These are phyloP conservation scores for Coprinopsis marcescibilis DNA, from an alignment of 768 basidiomycete genomes.

Conservation along the genomic window DNA sequence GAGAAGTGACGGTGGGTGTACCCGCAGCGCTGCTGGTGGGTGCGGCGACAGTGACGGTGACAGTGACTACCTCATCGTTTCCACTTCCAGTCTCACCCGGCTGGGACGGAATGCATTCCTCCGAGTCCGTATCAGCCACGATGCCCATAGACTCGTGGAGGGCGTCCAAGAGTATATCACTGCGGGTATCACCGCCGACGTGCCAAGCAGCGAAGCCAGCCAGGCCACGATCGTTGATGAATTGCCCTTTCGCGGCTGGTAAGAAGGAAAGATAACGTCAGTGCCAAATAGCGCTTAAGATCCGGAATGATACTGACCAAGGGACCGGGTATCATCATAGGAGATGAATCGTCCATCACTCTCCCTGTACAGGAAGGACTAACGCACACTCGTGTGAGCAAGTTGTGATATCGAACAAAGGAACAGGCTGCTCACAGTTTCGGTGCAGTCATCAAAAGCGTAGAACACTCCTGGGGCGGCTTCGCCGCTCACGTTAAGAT, in stretches of 20 bases:
- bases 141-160: constrained; percentile 39
- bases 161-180: constrained; percentile 47
- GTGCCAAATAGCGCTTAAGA: neutral
- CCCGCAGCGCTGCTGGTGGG: too few species aligned
- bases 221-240: constrained; percentile 47
- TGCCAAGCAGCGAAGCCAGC: constrained; percentile 68
- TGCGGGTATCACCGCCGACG: constrained; percentile 51
- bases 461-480: constrained; percentile 48
- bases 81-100: too few species aligned
- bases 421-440: constrained; percentile 50
- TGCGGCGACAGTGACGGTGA: too few species aligned
- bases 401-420: neutral
- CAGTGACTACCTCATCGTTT: too few species aligned
- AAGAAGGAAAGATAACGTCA: neutral
- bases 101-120: too few species aligned
- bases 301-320: constrained; percentile 28
- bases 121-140: constrained; percentile 8
- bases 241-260: constrained; percentile 50
- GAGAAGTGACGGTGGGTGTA: too few species aligned
- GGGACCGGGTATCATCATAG: constrained; percentile 59
- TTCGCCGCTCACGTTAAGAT: constrained; percentile 41
- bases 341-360: constrained; percentile 53
- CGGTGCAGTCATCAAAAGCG: constrained; percentile 58
- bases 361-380: constrained; percentile 67
- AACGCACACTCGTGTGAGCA: neutral